These are phyloP conservation scores for Canariomyces notabilis DNA, from an alignment of 2,329 filamentous ascomycete genomes.

Conservation along the genomic window DNA sequence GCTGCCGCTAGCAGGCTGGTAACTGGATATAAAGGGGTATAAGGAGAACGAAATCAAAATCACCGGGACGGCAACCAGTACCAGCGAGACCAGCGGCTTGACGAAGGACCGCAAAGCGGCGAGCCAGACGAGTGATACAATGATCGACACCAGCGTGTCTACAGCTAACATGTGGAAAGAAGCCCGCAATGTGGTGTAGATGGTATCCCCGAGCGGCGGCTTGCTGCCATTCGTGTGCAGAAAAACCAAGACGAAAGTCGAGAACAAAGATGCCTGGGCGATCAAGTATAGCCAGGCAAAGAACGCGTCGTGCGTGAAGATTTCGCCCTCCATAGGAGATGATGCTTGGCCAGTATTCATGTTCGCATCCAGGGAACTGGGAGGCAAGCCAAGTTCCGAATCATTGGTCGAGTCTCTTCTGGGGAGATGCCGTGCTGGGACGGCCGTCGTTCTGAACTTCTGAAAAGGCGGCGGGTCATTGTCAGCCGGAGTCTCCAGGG, in stretches of 20 bases:
- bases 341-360: slow-evolving; percentile 33
- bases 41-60: slow-evolving; percentile 85
- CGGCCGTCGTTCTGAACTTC: slow-evolving; percentile 44
- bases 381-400: slow-evolving; percentile 43
- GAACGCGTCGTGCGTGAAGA: slow-evolving; percentile 80
- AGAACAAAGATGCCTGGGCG: slow-evolving; percentile 73
- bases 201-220: slow-evolving; percentile 79
- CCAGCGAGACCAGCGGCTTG: slow-evolving; percentile 71
- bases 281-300: slow-evolving; percentile 90
- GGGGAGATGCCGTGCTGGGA: slow-evolving; percentile 36
- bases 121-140: slow-evolving; percentile 88
- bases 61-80: slow-evolving; percentile 78
- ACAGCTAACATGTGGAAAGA: slow-evolving; percentile 87
- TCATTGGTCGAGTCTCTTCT: slow-evolving; percentile 41
- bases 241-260: slow-evolving; percentile 84
- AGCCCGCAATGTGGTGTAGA: slow-evolving; percentile 81
- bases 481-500: slow-evolving; percentile 48
- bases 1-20: slow-evolving; percentile 71
- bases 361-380: slow-evolving; percentile 36
- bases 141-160: slow-evolving; percentile 83
- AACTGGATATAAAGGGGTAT: slow-evolving; percentile 87
- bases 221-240: slow-evolving; percentile 71
- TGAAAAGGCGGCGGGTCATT: slow-evolving; percentile 59
- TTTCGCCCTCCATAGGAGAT: slow-evolving; percentile 55
- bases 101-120: slow-evolving; percentile 84